Conservation (phyloP, 139 green algal species). For the Micractinium conductrix region DNA sequence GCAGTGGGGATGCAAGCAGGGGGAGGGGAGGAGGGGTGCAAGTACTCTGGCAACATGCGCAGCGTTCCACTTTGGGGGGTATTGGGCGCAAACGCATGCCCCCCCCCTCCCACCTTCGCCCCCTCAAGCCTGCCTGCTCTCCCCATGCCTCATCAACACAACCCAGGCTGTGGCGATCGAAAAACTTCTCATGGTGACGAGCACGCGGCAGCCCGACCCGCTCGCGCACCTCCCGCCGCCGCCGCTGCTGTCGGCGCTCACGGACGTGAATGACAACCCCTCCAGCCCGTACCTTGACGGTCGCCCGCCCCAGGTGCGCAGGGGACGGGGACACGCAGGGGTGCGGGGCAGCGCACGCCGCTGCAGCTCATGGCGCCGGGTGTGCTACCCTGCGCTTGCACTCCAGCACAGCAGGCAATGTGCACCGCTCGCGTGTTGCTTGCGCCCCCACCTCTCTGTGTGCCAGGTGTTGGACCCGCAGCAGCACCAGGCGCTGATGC, state of each 20-base stretch:
- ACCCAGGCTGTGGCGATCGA: conserved; percentile 58
- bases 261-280: conserved; percentile 62
- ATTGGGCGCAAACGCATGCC: too few relatives aligned
- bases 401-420: not conserved
- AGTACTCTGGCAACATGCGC: not conserved
- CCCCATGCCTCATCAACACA: too few relatives aligned
- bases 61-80: too few relatives aligned
- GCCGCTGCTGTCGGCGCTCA: conserved; percentile 33
- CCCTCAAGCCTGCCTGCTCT: too few relatives aligned
- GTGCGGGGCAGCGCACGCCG: too few relatives aligned
- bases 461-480: conserved; percentile 12
- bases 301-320: not conserved
- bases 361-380: not conserved
- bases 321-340: not conserved
- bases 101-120: too few relatives aligned
- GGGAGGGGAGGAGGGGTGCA: not conserved
- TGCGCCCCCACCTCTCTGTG: not conserved
- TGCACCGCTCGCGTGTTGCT: too few relatives aligned
- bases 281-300: conserved; percentile 29
- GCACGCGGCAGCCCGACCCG: conserved; percentile 28
- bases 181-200: conserved; percentile 67
- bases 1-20: not conserved
- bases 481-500: conserved; percentile 15
- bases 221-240: conserved; percentile 23
- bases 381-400: too few relatives aligned